Evolutionary conservation across 2,329 filamentous ascomycete genomes (phyloP).

Genomic region (Monilinia fructigena): DNA sequence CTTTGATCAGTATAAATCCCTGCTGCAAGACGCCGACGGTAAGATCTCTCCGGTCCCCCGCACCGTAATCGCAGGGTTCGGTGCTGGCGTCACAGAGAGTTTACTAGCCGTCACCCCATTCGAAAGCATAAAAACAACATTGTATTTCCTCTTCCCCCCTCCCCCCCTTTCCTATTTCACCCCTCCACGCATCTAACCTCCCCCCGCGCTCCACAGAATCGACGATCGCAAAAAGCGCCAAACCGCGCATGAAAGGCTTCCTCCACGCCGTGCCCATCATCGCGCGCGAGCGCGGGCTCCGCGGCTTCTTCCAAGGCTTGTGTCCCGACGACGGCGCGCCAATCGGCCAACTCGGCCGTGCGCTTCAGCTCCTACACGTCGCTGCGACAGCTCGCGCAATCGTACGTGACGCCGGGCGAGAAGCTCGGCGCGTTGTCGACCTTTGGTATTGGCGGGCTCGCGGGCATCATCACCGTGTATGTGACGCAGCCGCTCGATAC

Average conservation of each 20-base stretch:
- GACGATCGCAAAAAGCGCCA: constrained; percentile 89
- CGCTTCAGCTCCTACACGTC: constrained; percentile 90
- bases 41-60: constrained; percentile 88
- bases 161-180: not conserved
- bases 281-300: constrained; percentile 78
- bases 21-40: constrained; percentile 80
- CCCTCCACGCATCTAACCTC: no score
- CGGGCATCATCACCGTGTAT: constrained; percentile 87
- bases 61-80: constrained; percentile 91
- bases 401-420: constrained; percentile 90
- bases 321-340: constrained; percentile 87
- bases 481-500: constrained; percentile 79
- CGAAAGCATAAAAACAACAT: constrained; percentile 96
- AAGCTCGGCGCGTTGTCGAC: constrained; percentile 86
- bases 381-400: constrained; percentile 85
- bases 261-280: constrained; percentile 87
- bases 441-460: constrained; percentile 85
- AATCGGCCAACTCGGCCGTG: constrained; percentile 90
- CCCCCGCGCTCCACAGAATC: constrained; percentile 55
- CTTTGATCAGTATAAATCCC: constrained; percentile 87
- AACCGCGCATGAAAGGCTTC: constrained; percentile 88
- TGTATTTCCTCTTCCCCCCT: constrained; percentile 51
- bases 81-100: constrained; percentile 91
- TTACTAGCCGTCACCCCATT: constrained; percentile 92
- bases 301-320: constrained; percentile 98